A percentile compares a stretch with the other conserved stretches of the same genome.
These are phyloP conservation scores for Russula sp. DNA, from an alignment of 768 basidiomycete genomes.

Conservation along the genomic window DNA sequence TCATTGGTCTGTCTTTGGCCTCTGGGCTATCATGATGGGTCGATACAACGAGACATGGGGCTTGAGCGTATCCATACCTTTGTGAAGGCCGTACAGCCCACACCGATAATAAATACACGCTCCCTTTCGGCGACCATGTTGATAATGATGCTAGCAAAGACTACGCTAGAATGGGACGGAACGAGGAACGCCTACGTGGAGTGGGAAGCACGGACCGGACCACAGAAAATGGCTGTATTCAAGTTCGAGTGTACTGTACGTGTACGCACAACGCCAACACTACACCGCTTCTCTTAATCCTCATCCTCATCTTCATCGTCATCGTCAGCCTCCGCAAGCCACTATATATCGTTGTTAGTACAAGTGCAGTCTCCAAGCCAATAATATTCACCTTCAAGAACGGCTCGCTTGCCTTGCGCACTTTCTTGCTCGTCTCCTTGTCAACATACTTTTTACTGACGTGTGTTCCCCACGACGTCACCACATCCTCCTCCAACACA, in stretches of 20 bases:
- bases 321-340: constrained; percentile 85
- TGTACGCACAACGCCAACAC: too few relatives aligned
- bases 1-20: constrained; percentile 63
- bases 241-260: too few relatives aligned
- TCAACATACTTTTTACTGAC: constrained; percentile 96
- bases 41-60: neutral
- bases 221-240: too few relatives aligned
- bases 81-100: constrained; percentile 69
- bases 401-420: constrained; percentile 90
- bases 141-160: too few relatives aligned
- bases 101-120: constrained; percentile 53
- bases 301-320: constrained; percentile 47
- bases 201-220: too few relatives aligned
- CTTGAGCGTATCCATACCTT: constrained; percentile 42
- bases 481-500: constrained; percentile 84
- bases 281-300: neutral
- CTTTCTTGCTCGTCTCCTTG: constrained; percentile 91
- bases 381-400: constrained; percentile 70
- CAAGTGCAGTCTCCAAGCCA: neutral
- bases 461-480: constrained; percentile 91
- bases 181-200: too few relatives aligned
- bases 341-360: constrained; percentile 37
- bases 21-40: constrained; percentile 44
- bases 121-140: constrained; percentile 1
- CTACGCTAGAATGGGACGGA: too few relatives aligned